Evolutionary conservation across 805 yeast genomes (phyloP).

Genomic region (Teunomyces pallodes): DNA sequence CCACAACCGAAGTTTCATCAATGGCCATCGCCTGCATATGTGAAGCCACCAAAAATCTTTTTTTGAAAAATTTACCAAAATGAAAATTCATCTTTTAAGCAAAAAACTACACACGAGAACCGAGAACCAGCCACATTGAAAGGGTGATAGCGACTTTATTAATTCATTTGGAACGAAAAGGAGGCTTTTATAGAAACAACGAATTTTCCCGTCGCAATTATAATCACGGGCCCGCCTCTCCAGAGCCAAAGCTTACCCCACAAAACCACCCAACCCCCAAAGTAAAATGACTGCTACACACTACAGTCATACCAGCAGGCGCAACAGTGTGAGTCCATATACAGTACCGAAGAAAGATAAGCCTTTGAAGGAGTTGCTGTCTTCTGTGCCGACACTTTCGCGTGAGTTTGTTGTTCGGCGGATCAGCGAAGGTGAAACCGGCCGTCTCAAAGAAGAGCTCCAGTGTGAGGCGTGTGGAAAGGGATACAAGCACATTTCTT

Average conservation of each 20-base stretch:
- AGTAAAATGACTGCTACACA: neutral
- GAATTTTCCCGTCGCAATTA: too few species aligned
- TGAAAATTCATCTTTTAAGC: neutral
- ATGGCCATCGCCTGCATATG: neutral
- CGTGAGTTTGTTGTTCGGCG: conserved; percentile 78
- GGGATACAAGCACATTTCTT: conserved; percentile 84
- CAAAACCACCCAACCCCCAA: too few species aligned
- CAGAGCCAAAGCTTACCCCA: too few species aligned
- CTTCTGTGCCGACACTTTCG: conserved; percentile 46
- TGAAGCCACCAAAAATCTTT: neutral
- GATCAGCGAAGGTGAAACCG: conserved; percentile 83
- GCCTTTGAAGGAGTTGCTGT: neutral
- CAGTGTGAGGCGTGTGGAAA: conserved; percentile 91
- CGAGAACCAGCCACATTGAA: neutral
- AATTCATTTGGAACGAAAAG: too few species aligned
- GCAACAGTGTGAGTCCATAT: neutral
- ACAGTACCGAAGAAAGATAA: neutral
- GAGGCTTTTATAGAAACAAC: too few species aligned
- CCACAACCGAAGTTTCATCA: neutral
- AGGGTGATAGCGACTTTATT: neutral
- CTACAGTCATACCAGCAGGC: neutral
- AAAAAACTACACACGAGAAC: neutral
- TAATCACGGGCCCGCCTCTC: too few species aligned
- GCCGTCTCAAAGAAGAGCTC: conserved; percentile 77
- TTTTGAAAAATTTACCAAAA: neutral